A percentile compares a stretch with the other conserved stretches of the same genome.
These are phyloP conservation scores for Fusarium agapanthi DNA, from an alignment of 2,329 filamentous ascomycete species.

Conservation along the genomic window DNA sequence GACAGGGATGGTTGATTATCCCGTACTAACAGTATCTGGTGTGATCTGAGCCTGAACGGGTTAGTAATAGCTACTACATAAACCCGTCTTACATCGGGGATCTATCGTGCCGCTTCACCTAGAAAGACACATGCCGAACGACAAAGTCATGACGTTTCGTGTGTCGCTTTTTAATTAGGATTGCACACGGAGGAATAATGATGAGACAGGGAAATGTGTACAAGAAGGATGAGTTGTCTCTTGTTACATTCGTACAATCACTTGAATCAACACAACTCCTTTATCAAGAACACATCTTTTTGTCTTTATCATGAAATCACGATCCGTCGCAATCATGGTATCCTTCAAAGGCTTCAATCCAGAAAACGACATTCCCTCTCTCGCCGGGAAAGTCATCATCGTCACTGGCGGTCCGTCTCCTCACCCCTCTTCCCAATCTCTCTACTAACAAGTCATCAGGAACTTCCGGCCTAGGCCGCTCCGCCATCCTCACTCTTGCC, in stretches of 20 bases:
- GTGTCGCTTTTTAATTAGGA: slow-evolving; percentile 13
- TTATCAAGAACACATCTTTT: background rate
- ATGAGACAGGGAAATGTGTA: background rate
- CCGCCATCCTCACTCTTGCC: slow-evolving; percentile 41
- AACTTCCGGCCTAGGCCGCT: slow-evolving; percentile 45
- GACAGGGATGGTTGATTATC: slow-evolving; percentile 8
- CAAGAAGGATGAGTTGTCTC: background rate
- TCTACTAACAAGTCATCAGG: slow-evolving; percentile 41
- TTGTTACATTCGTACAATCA: background rate
- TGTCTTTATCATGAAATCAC: background rate
- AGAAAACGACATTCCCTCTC: slow-evolving; percentile 53
- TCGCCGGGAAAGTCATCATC: slow-evolving; percentile 59
- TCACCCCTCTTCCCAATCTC: background rate
- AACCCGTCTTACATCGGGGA: slow-evolving; percentile 21
- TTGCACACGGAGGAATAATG: accelerated
- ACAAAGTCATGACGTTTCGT: slow-evolving; percentile 1
- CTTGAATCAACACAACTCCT: background rate
- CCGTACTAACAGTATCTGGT: background rate
- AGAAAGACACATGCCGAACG: background rate
- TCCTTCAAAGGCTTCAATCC: slow-evolving; percentile 45
- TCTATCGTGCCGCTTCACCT: slow-evolving; percentile 24
- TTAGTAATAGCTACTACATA: background rate
- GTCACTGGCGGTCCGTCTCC: slow-evolving; percentile 57
- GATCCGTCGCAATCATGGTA: background rate
- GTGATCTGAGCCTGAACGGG: accelerated